Percentiles rank a stretch among this genome's conserved stretches.
These are phyloP conservation scores for Alternaria triticimaculans DNA, from an alignment of 2,329 filamentous ascomycete species.

Conservation along the genomic window DNA sequence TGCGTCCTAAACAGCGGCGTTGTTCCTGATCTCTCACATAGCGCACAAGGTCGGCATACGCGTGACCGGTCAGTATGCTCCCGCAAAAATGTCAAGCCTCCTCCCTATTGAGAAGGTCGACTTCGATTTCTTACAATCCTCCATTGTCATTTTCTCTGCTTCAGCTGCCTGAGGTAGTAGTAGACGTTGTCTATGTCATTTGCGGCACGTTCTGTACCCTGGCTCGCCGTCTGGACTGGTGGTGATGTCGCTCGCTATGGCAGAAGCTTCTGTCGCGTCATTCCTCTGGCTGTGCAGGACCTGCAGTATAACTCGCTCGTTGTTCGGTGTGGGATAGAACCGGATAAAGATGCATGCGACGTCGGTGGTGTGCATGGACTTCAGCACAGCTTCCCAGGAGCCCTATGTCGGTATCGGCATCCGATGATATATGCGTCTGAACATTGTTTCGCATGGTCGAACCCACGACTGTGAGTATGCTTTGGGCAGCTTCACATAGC, in stretches of 20 bases:
- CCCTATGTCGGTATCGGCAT: background rate
- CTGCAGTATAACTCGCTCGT: background rate
- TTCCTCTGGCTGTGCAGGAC: background rate
- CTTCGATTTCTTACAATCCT: background rate
- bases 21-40: background rate
- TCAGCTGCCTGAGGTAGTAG: background rate
- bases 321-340: background rate
- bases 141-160: background rate
- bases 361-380: background rate
- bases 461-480: background rate
- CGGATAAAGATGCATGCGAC: background rate
- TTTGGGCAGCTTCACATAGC: background rate
- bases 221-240: background rate
- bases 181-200: background rate
- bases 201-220: background rate
- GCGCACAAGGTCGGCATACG: background rate
- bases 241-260: background rate
- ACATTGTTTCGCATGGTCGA: background rate
- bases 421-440: background rate
- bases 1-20: background rate
- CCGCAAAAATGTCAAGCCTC: background rate
- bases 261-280: background rate
- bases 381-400: background rate
- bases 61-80: background rate
- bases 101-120: background rate